Base-by-base conservation (phyloP, 2,329 filamentous ascomycete species). In the Penicillium sp. region DNA sequence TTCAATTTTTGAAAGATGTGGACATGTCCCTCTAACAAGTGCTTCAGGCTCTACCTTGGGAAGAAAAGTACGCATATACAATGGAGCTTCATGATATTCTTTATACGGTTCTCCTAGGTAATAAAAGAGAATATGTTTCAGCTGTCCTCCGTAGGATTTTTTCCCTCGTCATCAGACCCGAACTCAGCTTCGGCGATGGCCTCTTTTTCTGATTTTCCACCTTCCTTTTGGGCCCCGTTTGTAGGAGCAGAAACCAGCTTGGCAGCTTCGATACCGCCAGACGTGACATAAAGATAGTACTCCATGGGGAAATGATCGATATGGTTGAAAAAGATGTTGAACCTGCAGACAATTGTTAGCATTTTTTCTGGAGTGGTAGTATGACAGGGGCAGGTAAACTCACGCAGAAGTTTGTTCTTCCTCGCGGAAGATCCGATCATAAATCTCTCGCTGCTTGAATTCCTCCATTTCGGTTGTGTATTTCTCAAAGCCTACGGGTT, bases 401-500 rank as follows among this genome's bases (percentile, higher is more conserved):
- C 81, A 93, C 90, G 90, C 85, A 71, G 93, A 92, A 62, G 91
- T 88, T 72, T 88, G 86, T 75, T 95, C 90, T 74, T 98, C 95
- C 52, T 96, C 89, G 26, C 89, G 84, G 75, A 96, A 98, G 64
- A 98, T 96, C 24, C 91, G 84, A 68, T 90, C 86, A 72, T 99
- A 99, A 59, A 99, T 98, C 73, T 96, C 87, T 64, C 87, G 79
- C 71, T 96, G 87, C 79, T 98, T 98, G 77, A 99, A 99, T 58
- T 87, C 89, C 61, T 89, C 83, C 65, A 99, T 90, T 74, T 91
- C 84, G 48, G 86, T 84, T 58, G 93, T 86, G 68, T 88, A 92
- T 60, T 88, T 89, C 48, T 80, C 80, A 72, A 97, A 99, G 67
- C 92, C 86, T 56, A 99, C 87, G 24, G 84, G 81, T 49, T 89